Conservation (phyloP, 2,329 filamentous ascomycete genomes). For the Rhynchosporium secalis region DNA sequence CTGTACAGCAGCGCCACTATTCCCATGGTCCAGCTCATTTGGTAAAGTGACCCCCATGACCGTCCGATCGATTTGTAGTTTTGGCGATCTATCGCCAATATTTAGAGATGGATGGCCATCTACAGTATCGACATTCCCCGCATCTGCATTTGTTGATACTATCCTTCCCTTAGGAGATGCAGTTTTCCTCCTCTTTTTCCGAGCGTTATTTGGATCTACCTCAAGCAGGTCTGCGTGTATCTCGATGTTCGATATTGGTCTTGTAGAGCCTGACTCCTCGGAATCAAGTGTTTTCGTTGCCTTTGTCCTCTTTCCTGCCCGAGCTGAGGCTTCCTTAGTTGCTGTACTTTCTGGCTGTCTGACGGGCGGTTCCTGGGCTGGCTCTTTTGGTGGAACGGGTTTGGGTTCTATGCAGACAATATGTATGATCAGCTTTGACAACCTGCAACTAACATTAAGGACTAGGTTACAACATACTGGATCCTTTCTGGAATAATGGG, state of each 20-base stretch:
- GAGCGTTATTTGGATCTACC: slow-evolving; percentile 38
- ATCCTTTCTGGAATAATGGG: slow-evolving; percentile 38
- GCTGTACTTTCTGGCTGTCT: background rate
- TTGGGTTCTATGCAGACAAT: slow-evolving; percentile 14
- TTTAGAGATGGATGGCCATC: too few species aligned
- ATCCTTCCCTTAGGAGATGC: slow-evolving; percentile 35
- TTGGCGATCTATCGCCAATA: background rate
- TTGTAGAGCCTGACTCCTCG: background rate
- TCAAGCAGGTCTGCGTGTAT: slow-evolving; percentile 33
- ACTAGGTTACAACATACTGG: slow-evolving; percentile 30
- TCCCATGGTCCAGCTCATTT: background rate
- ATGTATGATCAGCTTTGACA: background rate
- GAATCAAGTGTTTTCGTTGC: background rate
- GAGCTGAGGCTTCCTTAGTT: background rate
- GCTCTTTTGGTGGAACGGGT: background rate
- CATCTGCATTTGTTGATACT: background rate
- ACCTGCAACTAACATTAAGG: background rate
- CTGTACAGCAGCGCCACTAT: background rate
- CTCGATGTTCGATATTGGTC: background rate
- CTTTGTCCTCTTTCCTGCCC: slow-evolving; percentile 13
- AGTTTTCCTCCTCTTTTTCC: slow-evolving; percentile 49
- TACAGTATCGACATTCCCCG: background rate
- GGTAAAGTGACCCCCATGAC: background rate
- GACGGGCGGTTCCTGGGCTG: background rate
- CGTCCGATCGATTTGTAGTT: background rate